phyloP scores from a whole-genome alignment of 352 stramenopile genomes.

The Globisporangium lucens region DNA sequence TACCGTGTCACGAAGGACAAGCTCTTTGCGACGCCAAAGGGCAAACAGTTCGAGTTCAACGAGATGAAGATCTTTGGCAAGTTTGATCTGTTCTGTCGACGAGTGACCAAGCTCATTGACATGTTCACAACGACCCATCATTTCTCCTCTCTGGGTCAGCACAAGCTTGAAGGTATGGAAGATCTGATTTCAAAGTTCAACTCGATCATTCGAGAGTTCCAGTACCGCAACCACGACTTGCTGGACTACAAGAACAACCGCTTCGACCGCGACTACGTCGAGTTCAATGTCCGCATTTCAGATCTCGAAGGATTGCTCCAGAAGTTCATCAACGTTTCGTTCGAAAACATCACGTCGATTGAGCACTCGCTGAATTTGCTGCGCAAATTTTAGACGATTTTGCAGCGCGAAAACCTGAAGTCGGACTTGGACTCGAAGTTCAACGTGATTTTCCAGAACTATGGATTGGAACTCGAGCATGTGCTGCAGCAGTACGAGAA shows the following conservation, averaged over 20 bases:
- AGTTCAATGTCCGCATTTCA: conserved; percentile 95
- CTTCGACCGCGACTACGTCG: conserved; percentile 96
- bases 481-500: conserved; percentile 98
- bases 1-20: conserved; percentile 98
- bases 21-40: conserved; percentile 92
- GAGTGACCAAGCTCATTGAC: conserved; percentile 98
- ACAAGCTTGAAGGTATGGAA: conserved; percentile 93
- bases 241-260: conserved; percentile 99
- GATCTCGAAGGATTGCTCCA: conserved; percentile 96
- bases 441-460: conserved; percentile 99
- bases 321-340: conserved; percentile 99
- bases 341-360: conserved; percentile 98
- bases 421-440: conserved; percentile 98
- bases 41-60: conserved; percentile 99
- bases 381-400: conserved; percentile 97
- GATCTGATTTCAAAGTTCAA: conserved; percentile 94
- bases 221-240: conserved; percentile 95
- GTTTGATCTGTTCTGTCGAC: conserved; percentile 97
- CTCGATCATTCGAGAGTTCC: conserved; percentile 95
- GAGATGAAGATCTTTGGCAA: conserved; percentile 99
- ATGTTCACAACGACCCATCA: conserved; percentile 99
- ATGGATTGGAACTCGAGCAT: conserved; percentile 96
- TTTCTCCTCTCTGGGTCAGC: conserved; percentile 90
- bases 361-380: conserved; percentile 96
- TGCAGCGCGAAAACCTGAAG: conserved; percentile 98